phyloP scores from a whole-genome alignment of 345 rosid species.

The Turnera subulata region DNA sequence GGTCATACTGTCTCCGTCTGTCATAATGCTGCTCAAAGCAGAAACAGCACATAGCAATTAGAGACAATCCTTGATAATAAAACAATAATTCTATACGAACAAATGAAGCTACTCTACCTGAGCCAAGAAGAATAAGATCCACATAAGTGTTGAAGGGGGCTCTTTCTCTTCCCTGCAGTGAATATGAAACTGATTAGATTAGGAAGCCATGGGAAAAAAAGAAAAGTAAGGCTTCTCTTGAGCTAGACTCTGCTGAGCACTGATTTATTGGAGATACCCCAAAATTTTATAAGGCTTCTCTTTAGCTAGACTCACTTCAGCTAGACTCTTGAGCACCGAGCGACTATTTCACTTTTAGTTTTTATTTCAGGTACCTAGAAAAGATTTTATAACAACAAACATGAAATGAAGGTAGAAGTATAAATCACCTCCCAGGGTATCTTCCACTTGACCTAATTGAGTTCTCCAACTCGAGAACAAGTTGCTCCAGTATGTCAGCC shows the following conservation, averaged over 20 bases:
- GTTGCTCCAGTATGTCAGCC: constrained; percentile 85
- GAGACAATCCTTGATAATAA: constrained; percentile 10
- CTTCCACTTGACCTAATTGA: constrained; percentile 58
- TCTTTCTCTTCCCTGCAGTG: constrained; percentile 74
- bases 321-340: too few relatives aligned
- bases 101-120: constrained; percentile 48
- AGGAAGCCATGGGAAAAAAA: constrained; percentile 7
- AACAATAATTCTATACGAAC: not conserved
- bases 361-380: not conserved
- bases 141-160: constrained; percentile 90
- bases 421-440: constrained; percentile 76
- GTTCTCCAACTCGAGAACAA: constrained; percentile 80
- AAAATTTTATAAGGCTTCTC: too few relatives aligned
- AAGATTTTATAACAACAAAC: not conserved
- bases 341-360: too few relatives aligned
- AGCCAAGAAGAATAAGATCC: constrained; percentile 91
- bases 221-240: constrained; percentile 3
- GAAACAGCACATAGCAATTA: constrained; percentile 7
- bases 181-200: constrained; percentile 15
- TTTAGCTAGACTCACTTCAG: too few relatives aligned
- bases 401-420: not conserved
- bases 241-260: not conserved
- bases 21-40: constrained; percentile 84
- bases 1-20: constrained; percentile 73
- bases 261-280: too few relatives aligned